Conservation (phyloP, 371 early-diverging fungal genomes). For the Cladochytrium tenue region DNA sequence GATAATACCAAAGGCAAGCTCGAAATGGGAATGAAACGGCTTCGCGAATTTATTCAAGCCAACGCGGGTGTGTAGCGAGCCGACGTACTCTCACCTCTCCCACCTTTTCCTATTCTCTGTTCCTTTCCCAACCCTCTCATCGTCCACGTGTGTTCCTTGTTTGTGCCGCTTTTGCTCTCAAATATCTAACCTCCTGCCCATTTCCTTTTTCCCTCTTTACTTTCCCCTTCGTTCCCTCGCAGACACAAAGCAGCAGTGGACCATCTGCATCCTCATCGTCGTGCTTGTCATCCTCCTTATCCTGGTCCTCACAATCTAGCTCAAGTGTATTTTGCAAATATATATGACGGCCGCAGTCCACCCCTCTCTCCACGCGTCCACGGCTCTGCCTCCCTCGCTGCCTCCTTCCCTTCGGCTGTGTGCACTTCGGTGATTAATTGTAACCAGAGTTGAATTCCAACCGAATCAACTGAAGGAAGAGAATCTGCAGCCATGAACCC, state of each 20-base stretch:
- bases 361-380: too few relatives aligned
- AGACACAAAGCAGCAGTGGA: slow-evolving; percentile 51
- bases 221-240: not conserved
- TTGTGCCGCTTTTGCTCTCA: slow-evolving; percentile 7
- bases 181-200: slow-evolving; percentile 1
- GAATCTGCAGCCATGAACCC: too few relatives aligned
- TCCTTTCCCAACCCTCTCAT: too few relatives aligned
- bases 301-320: slow-evolving; percentile 32
- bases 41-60: slow-evolving; percentile 52
- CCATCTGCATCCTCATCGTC: slow-evolving; percentile 51
- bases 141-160: too few relatives aligned
- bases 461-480: too few relatives aligned
- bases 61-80: slow-evolving; percentile 44
- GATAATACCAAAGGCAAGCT: slow-evolving; percentile 52
- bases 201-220: not conserved
- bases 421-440: too few relatives aligned
- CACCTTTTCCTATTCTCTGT: slow-evolving; percentile 27
- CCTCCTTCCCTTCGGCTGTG: too few relatives aligned
- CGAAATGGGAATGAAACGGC: slow-evolving; percentile 45
- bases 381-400: too few relatives aligned
- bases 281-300: slow-evolving; percentile 52
- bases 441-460: too few relatives aligned
- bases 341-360: too few relatives aligned
- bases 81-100: too few relatives aligned
- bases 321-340: not conserved